Base-by-base conservation (phyloP, 1,284 basidiomycete species). In the Cryptococcus hybrid region DNA sequence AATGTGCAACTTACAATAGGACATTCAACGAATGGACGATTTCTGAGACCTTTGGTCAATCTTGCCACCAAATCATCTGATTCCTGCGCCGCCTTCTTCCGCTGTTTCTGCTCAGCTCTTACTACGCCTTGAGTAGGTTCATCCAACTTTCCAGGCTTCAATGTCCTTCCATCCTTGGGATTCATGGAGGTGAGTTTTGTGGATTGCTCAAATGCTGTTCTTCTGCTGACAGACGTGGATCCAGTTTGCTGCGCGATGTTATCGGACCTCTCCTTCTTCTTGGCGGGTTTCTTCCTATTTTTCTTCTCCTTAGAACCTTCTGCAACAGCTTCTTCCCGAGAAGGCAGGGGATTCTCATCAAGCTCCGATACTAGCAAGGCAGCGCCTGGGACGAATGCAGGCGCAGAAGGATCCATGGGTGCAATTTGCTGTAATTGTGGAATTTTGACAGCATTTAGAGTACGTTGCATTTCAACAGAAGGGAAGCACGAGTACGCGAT, bases 41-140 rank as follows among this genome's bases (percentile, higher is more conserved):
- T 60, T 11, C 65, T 66, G 34, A 78, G 30, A 4, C 74, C 76
- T 35, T 75, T 65, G 0, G 68, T 75, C 52, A 78, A 61, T 7
- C 70, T 67, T 15, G 70, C 71, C 34, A 73, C 67, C 55, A 77
- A 52, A 62, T 77, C 76, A 55, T 78, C 77, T 45, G 75, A 70
- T 55, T 77, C 71, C 50, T 30, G 34, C 9, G 15, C 18, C 3
- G 18, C 24, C 7, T 57, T 54, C 45, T 64, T 59, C 47, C 59
- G 62, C 61, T 63, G 69, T 46, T 56, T 52, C 56, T 54, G 53
- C 38, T 54, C 47, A 15, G 42, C 40, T 24, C 47, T 30, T 12
- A 35, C 51, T 30, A 51, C 40, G 56, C 52, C 44, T 58, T 47
- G 24, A 30, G 50, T 39, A 7, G n/a, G 15, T 30, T 50, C 15